phyloP scores from a whole-genome alignment of 2,329 filamentous ascomycete species.

The Exophiala mesophila region DNA sequence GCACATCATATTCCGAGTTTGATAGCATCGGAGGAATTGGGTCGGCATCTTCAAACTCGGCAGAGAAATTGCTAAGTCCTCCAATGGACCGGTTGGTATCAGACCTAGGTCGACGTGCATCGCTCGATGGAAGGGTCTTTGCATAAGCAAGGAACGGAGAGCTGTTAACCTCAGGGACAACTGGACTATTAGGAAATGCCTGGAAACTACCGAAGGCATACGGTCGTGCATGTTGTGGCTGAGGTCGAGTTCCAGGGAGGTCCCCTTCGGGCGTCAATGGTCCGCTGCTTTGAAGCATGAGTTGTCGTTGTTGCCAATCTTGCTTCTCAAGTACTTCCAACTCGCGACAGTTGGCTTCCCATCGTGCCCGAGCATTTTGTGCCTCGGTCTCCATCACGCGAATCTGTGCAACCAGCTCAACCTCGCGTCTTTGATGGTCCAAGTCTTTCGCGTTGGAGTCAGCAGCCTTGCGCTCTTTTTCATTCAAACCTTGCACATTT shows the following conservation, averaged over 20 bases:
- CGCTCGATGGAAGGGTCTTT: conserved; percentile 20
- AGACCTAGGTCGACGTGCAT: conserved; percentile 24
- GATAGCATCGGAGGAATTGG: conserved; percentile 27
- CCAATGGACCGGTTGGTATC: conserved; percentile 26
- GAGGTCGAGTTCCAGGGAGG: conserved; percentile 49
- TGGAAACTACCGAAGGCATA: conserved; percentile 26
- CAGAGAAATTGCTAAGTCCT: conserved; percentile 25
- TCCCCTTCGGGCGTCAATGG: conserved; percentile 57
- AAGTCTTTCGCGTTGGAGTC: conserved; percentile 43
- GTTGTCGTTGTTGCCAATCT: conserved; percentile 36
- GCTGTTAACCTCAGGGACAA: conserved; percentile 20
- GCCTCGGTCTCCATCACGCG: conserved; percentile 37
- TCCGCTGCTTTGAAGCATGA: conserved; percentile 39
- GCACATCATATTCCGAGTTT: conserved; percentile 22
- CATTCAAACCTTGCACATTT: conserved; percentile 54
- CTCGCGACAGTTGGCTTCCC: conserved; percentile 36
- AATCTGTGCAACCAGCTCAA: conserved; percentile 38
- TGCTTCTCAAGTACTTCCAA: conserved; percentile 23
- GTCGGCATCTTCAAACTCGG: conserved; percentile 28
- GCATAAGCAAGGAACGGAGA: conserved; percentile 27
- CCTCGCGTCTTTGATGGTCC: conserved; percentile 42
- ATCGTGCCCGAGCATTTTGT: conserved; percentile 12
- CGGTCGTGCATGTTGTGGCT: conserved; percentile 25
- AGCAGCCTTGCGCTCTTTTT: conserved; percentile 47
- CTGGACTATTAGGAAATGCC: conserved; percentile 25